These are phyloP conservation scores for Coemansia sp. DNA, from an alignment of 371 early-diverging fungal genomes.

Conservation along the genomic window DNA sequence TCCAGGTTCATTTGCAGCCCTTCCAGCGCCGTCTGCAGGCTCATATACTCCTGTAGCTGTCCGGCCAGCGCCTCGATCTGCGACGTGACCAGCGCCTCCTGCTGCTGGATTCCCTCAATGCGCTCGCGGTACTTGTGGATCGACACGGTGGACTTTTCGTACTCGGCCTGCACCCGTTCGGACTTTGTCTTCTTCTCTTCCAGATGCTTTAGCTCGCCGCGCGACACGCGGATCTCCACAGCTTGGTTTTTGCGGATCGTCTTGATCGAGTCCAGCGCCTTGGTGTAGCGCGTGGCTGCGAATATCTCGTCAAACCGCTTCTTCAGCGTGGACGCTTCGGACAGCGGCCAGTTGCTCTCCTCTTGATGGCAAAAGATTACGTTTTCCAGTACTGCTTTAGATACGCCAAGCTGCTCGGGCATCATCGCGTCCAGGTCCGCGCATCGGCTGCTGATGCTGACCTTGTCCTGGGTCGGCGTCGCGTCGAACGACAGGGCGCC, in stretches of 20 bases:
- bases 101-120: slow-evolving; percentile 35
- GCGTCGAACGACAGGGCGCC: slow-evolving; percentile 67
- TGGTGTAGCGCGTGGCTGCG: slow-evolving; percentile 91
- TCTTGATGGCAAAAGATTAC: slow-evolving; percentile 99
- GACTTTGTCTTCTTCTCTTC: slow-evolving; percentile 73
- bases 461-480: slow-evolving; percentile 54
- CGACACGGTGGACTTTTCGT: slow-evolving; percentile 37
- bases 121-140: slow-evolving; percentile 33
- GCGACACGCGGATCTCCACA: slow-evolving; percentile 66
- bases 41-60: slow-evolving; percentile 41
- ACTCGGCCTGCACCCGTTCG: slow-evolving; percentile 58
- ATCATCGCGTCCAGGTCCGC: slow-evolving; percentile 89
- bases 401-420: slow-evolving; percentile 85
- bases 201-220: slow-evolving; percentile 66
- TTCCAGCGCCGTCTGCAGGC: slow-evolving; percentile 22
- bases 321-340: slow-evolving; percentile 89
- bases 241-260: slow-evolving; percentile 71
- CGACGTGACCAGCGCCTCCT: slow-evolving; percentile 33
- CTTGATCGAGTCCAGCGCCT: slow-evolving; percentile 87
- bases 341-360: slow-evolving; percentile 97
- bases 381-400: slow-evolving; percentile 93
- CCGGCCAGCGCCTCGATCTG: slow-evolving; percentile 41
- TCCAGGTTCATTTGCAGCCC: slow-evolving; percentile 40
- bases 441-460: slow-evolving; percentile 77
- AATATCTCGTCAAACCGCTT: slow-evolving; percentile 99